Base-by-base conservation (phyloP, 164 flowering plant genomes). In the Stephania cephalantha region DNA sequence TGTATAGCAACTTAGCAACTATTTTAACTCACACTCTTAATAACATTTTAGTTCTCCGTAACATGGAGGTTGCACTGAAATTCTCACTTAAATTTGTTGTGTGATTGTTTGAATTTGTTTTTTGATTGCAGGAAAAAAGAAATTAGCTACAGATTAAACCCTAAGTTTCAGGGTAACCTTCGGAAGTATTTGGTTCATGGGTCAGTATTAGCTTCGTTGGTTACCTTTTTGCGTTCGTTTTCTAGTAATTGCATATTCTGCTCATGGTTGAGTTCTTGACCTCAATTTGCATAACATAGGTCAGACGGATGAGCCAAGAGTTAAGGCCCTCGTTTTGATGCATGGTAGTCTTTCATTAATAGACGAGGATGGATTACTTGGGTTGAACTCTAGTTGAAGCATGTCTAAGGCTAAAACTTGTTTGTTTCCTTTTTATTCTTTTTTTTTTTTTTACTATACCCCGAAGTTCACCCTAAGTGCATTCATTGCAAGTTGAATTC, bases 161-260 rank as follows among this genome's bases (percentile, higher is more conserved):
- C 89, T 46, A 88, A 86, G 58, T 95, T 91, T 76, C 97, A 90
- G 84, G 70, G 75, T 13, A 95, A 90, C 78, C 94, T 95, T 66
- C 94, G 81, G 83, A 87, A 88, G 78, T 95, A 89, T 85, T 71
- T 91, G 69, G 75, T 84, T 50, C 71, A 85, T 77, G 99, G 99
- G 99, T 95, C 78, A 84, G 89, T 69, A 46, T 77, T 65, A 53
- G 13, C 13, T 75, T 74, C 76, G 22, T 48, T 69, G 5, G 13
- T 2, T 18, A 46, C 29, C 52, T n/a, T 20, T 45, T 15, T 71
- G 7, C 9, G 17, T 20, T 35, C 53, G 12, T 73, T 61, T 45
- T 45, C 7, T 69, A 15, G 7, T 65, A n/a, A 17, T 69, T 69
- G 25, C 64, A 48, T 30, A 50, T 74, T n/a, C 18, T 35, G 25